Evolutionary conservation across 2,329 filamentous ascomycete genomes (phyloP).

Genomic region (Byssothecium circinans): DNA sequence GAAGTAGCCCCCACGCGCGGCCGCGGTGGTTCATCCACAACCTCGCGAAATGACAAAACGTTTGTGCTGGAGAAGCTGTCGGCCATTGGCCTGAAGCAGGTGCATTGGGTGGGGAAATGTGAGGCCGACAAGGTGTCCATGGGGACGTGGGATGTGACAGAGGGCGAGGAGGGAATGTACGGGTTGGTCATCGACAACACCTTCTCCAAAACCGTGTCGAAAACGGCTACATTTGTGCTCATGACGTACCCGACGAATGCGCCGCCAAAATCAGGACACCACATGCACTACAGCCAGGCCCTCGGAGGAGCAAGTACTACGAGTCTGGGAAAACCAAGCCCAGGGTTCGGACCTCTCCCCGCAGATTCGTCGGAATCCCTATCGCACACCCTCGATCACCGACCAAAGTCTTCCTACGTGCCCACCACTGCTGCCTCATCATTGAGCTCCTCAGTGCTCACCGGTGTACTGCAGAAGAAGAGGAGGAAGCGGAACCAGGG

Average conservation of each 20-base stretch:
- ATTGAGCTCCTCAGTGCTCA: constrained; percentile 64
- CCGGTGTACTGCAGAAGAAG: constrained; percentile 84
- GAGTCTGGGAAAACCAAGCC: constrained; percentile 45
- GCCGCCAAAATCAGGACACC: constrained; percentile 72
- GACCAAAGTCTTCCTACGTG: constrained; percentile 43
- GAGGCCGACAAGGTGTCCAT: constrained; percentile 95
- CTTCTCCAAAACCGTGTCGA: constrained; percentile 88
- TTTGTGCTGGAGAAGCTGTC: constrained; percentile 69
- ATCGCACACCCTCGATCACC: constrained; percentile 43
- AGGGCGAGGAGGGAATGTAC: constrained; percentile 84
- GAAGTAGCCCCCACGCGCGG: constrained; percentile 64
- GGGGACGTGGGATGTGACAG: constrained; percentile 78
- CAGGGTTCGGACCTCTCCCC: constrained; percentile 42
- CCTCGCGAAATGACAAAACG: constrained; percentile 67
- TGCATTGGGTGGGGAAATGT: constrained; percentile 87
- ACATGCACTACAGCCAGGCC: constrained; percentile 63
- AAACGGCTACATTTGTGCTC: constrained; percentile 91
- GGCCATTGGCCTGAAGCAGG: constrained; percentile 62
- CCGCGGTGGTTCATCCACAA: constrained; percentile 33
- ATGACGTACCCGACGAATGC: constrained; percentile 87
- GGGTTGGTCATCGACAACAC: constrained; percentile 98
- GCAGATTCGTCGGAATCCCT: constrained; percentile 56
- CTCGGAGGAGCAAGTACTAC: constrained; percentile 52
- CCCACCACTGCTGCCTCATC: constrained; percentile 16
- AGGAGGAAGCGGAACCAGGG: constrained; percentile 92